Conservation (phyloP, 805 yeast genomes). For the Cyberlindnera sargentensis region DNA sequence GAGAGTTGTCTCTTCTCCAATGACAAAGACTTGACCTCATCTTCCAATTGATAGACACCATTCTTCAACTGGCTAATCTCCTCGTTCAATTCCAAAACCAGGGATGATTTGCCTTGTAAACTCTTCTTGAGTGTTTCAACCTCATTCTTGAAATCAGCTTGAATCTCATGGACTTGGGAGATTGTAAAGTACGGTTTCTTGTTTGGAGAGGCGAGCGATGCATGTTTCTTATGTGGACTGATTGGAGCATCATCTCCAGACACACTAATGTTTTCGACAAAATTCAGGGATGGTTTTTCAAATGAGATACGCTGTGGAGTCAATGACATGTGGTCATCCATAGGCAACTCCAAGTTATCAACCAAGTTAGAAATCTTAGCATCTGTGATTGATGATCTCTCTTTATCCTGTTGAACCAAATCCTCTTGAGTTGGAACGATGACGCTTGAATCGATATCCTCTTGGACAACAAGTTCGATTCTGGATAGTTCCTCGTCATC, state of each 20-base stretch:
- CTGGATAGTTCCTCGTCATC: conserved; percentile 23
- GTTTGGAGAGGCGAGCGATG: conserved; percentile 12
- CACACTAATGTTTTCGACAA: conserved; percentile 4
- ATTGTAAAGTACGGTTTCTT: conserved; percentile 24
- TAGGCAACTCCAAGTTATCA: too few species aligned
- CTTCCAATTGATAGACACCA: conserved; percentile 15
- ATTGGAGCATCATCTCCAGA: background rate
- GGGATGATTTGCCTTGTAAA: conserved; percentile 13
- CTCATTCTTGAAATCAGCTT: conserved; percentile 19
- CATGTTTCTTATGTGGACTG: conserved; percentile 6
- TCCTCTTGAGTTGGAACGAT: conserved; percentile 10
- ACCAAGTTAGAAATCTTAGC: background rate
- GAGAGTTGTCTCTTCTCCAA: conserved; percentile 15
- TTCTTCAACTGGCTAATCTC: conserved; percentile 11
- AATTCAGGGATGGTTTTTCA: background rate
- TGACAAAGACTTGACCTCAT: conserved; percentile 11
- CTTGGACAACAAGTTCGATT: conserved; percentile 13
- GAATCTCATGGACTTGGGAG: conserved; percentile 22
- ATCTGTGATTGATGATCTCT: background rate
- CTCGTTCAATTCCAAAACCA: conserved; percentile 13
- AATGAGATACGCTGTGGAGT: conserved; percentile 6
- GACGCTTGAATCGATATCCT: background rate
- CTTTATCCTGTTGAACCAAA: conserved; percentile 5
- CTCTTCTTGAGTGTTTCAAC: conserved; percentile 16
- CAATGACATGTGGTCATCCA: conserved; percentile 6